A percentile compares a stretch with the other conserved stretches of the same genome.
phyloP scores from a whole-genome alignment of 371 early-diverging fungal genomes.

The Mortierella sp. region DNA sequence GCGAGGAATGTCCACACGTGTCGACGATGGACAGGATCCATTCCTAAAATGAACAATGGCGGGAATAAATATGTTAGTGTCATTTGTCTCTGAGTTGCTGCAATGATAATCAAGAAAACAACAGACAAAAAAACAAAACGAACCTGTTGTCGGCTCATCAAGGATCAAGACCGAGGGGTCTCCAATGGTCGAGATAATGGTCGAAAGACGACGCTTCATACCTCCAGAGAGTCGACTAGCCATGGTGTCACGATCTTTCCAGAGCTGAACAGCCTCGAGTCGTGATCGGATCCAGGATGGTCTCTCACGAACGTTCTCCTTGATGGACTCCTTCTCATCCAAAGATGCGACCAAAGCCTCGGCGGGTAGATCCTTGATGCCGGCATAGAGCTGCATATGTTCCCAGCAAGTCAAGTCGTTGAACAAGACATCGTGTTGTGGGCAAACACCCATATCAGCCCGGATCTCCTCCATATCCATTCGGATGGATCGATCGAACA shows the following conservation, averaged over 20 bases:
- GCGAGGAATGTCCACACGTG: constrained; percentile 80
- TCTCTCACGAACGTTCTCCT: constrained; percentile 40
- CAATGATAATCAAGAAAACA: not conserved
- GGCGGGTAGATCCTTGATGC: constrained; percentile 54
- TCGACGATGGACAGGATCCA: constrained; percentile 78
- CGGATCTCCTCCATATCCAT: constrained; percentile 46
- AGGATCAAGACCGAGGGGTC: constrained; percentile 65
- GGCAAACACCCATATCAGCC: constrained; percentile 56
- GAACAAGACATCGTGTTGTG: constrained; percentile 58
- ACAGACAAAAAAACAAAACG: not conserved
- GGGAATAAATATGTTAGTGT: not conserved
- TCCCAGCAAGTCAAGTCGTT: constrained; percentile 57
- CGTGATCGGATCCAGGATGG: constrained; percentile 53
- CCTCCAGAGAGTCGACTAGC: constrained; percentile 58
- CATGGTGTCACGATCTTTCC: constrained; percentile 53
- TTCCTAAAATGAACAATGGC: constrained; percentile 9
- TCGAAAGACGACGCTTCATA: constrained; percentile 76
- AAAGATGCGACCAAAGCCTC: constrained; percentile 22
- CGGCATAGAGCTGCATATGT: constrained; percentile 58
- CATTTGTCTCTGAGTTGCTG: too few species aligned
- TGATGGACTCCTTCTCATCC: constrained; percentile 34
- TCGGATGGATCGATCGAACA: constrained; percentile 38
- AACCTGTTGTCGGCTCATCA: constrained; percentile 64
- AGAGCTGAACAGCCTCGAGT: constrained; percentile 59
- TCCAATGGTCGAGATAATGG: constrained; percentile 77